phyloP scores from a whole-genome alignment of 176 grass and related monocot species.

The Microstegium vimineum region DNA sequence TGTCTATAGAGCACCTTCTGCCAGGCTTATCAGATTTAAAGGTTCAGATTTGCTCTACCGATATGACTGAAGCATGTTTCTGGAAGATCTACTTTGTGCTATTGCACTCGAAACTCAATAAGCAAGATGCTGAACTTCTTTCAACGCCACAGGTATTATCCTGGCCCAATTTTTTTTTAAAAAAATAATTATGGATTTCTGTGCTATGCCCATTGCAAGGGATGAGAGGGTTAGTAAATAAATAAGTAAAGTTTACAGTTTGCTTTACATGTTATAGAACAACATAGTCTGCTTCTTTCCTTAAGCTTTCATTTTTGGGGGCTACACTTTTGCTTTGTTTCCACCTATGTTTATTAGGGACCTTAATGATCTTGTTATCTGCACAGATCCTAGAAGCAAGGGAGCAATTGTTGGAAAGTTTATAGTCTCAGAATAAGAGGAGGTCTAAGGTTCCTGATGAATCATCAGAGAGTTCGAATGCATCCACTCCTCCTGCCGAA shows the following conservation, averaged over 20 bases:
- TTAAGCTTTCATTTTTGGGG: not conserved
- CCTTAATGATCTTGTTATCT: not conserved
- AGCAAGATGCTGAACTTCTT: constrained; percentile 59
- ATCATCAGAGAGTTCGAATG: constrained; percentile 25
- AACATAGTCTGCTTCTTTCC: not conserved
- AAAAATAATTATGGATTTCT: not conserved
- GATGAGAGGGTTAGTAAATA: not conserved
- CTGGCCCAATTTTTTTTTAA: not conserved
- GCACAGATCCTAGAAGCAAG: constrained; percentile 60
- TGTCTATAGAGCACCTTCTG: constrained; percentile 46
- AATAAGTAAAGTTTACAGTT: not conserved
- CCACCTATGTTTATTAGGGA: not conserved
- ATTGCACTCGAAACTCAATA: constrained; percentile 64
- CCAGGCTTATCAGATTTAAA: constrained; percentile 49
- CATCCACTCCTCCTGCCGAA: constrained; percentile 18
- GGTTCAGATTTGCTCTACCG: constrained; percentile 53
- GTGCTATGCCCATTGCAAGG: not conserved
- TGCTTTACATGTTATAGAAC: not conserved
- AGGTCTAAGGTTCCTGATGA: constrained; percentile 24
- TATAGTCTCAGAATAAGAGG: constrained; percentile 34
- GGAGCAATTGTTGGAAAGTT: constrained; percentile 43
- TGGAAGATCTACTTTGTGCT: constrained; percentile 94
- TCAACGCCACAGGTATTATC: constrained; percentile 56
- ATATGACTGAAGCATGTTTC: constrained; percentile 76
- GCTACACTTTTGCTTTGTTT: not conserved